Evolutionary conservation across 2,329 filamentous ascomycete species (phyloP).

Genomic region (Mycosphaerella sp.): DNA sequence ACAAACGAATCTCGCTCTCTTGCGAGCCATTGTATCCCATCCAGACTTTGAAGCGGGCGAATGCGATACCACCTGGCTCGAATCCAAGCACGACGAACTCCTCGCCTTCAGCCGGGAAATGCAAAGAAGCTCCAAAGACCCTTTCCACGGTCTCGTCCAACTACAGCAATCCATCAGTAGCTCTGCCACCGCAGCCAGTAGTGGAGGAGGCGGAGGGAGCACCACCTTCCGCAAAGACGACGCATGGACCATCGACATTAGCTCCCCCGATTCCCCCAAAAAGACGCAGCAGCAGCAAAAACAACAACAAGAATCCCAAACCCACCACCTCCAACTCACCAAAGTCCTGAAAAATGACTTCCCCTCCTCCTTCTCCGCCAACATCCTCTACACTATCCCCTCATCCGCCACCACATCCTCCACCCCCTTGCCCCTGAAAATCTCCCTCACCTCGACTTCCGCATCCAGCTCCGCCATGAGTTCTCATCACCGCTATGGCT

Average conservation of each 20-base stretch:
- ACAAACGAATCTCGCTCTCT: constrained; percentile 51
- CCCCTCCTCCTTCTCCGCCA: constrained; percentile 49
- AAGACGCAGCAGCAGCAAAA: not conserved
- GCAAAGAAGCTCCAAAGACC: constrained; percentile 12
- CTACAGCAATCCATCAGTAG: constrained; percentile 18
- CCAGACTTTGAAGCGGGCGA: constrained; percentile 43
- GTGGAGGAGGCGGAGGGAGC: constrained; percentile 30
- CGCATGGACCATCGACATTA: constrained; percentile 23
- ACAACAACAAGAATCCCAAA: constrained; percentile 15
- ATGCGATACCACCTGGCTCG: constrained; percentile 55
- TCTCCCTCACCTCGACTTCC: constrained; percentile 38
- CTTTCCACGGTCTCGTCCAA: constrained; percentile 23
- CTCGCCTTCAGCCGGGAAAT: constrained; percentile 27
- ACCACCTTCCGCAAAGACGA: constrained; percentile 41
- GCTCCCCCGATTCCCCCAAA: constrained; percentile 7
- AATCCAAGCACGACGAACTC: constrained; percentile 41
- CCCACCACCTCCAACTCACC: constrained; percentile 50
- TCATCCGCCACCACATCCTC: constrained; percentile 27
- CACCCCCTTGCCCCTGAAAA: constrained; percentile 35
- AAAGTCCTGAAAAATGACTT: constrained; percentile 56
- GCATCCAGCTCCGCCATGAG: constrained; percentile 37
- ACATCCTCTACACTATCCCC: constrained; percentile 45
- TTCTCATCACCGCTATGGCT: constrained; percentile 44
- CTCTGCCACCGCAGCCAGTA: constrained; percentile 30
- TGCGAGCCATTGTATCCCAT: constrained; percentile 49